These are phyloP conservation scores for Verticillium isaacii DNA, from an alignment of 2,329 filamentous ascomycete species.

Conservation along the genomic window DNA sequence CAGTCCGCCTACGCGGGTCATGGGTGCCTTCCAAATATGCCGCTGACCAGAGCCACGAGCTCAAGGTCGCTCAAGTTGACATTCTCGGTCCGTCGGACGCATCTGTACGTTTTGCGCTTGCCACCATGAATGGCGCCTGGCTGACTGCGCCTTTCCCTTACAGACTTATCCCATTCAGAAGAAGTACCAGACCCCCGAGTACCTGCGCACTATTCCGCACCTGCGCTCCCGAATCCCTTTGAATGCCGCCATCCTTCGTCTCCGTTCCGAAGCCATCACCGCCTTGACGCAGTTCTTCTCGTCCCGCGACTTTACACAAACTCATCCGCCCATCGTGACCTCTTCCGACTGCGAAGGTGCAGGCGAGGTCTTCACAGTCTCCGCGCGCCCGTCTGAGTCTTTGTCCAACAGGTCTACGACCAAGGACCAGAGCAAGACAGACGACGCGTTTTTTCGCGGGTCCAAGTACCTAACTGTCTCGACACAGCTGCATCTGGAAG, in stretches of 20 bases:
- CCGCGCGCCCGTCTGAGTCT: constrained; percentile 28
- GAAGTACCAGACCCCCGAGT: constrained; percentile 90
- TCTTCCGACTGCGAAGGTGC: constrained; percentile 97
- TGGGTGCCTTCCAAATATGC: constrained; percentile 67
- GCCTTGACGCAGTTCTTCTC: constrained; percentile 73
- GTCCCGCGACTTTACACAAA: constrained; percentile 67
- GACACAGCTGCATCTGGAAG: constrained; percentile 89
- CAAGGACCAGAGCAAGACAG: constrained; percentile 22
- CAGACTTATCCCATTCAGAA: constrained; percentile 93
- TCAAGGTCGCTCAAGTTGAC: constrained; percentile 66
- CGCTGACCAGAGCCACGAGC: constrained; percentile 70
- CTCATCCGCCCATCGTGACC: constrained; percentile 89
- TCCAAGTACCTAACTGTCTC: constrained; percentile 97
- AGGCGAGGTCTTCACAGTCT: constrained; percentile 82
- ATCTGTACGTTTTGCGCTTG: constrained; percentile 45
- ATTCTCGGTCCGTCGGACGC: constrained; percentile 75
- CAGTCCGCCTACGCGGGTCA: constrained; percentile 70
- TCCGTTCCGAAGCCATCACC: constrained; percentile 76
- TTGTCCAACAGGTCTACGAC: constrained; percentile 8
- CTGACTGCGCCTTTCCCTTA: constrained; percentile 6
- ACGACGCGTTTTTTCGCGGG: constrained; percentile 68
- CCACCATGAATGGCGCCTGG: constrained; percentile 4
- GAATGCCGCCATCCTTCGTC: constrained; percentile 73
- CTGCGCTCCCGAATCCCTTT: constrained; percentile 76
- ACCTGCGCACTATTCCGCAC: constrained; percentile 82